Base-by-base conservation (phyloP, 2,329 filamentous ascomycete genomes). In the Pestalotiopsis sp. region DNA sequence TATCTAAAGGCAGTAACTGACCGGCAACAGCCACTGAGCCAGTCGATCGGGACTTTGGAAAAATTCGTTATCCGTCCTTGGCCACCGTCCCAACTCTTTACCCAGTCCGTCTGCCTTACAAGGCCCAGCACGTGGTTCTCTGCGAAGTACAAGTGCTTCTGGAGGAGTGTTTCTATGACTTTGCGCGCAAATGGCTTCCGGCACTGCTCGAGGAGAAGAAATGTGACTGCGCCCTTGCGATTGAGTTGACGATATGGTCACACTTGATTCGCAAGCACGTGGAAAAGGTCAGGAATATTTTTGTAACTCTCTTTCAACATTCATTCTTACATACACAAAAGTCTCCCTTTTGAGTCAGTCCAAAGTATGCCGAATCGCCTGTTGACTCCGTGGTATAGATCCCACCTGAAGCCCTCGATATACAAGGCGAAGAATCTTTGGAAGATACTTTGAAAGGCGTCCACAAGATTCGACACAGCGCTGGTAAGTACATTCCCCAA, bases 161-260 rank as follows among this genome's bases (percentile, higher is more conserved):
- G 4, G 81, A 83, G 69, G 77, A 80, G 67, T 78, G 76, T 67
- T 83, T 80, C 71, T 83, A 81, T 69, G 76, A 81, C 7, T 83
- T 81, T 64, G 74, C 74, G 25, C 72, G 69, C n/a, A 76, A 73
- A 66, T 79, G 76, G 76, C 61, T 79, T 17, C 78, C 80, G 6
- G 68, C 68, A 0, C 66, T 78, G 14, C 71, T 81, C 31, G 27
- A 69, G 57, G 67, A 76, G 14, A 69, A 74, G 17, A 70, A 70
- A 36, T 81, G 80, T 69, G 74, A 75, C 38, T 82, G 79, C 67
- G 71, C 81, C 20, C 74, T 76, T 14, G 78, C 81, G 1, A 74
- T 78, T 3, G 80, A 82, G 72, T 71, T 82, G 38, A 82, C 75
- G n/a, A 72, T 74, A 61, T 81, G 80, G 79, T 75, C 74, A 2